phyloP scores from a whole-genome alignment of 257 asterid species.

The Solanum paucissectum region DNA sequence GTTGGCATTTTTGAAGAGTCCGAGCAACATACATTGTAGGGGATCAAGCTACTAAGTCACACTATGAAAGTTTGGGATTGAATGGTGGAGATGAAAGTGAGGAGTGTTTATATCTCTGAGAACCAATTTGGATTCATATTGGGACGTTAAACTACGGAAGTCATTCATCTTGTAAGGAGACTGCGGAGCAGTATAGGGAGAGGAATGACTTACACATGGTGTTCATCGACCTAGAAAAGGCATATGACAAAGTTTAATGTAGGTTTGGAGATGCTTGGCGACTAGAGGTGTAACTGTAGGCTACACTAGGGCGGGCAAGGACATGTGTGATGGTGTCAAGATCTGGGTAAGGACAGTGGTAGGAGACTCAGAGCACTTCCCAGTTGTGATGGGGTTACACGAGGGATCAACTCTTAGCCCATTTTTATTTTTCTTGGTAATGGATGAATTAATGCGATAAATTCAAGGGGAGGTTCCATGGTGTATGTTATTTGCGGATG shows the following conservation, averaged over 20 bases:
- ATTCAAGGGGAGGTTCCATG: not conserved
- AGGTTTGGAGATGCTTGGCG: not conserved
- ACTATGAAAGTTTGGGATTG: too few species aligned
- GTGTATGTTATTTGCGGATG: not conserved
- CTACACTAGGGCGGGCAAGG: not conserved
- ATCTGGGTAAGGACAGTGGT: not conserved
- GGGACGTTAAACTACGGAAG: not conserved
- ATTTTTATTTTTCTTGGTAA: not conserved
- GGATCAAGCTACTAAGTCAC: too few species aligned
- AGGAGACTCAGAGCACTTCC: not conserved
- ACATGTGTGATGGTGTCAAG: not conserved
- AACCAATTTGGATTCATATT: not conserved
- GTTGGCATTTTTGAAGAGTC: too few species aligned
- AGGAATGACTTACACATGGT: not conserved
- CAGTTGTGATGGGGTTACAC: not conserved
- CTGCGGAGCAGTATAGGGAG: not conserved
- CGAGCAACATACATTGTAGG: too few species aligned
- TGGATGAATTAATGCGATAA: not conserved
- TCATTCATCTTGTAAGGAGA: not conserved
- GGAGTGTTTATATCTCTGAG: not conserved
- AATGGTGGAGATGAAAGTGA: too few species aligned
- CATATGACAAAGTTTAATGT: not conserved
- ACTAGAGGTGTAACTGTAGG: not conserved
- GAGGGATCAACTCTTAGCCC: not conserved
- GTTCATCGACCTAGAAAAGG: not conserved